Conservation (phyloP, 2,329 filamentous ascomycete genomes). For the Lachnellula willkommii region DNA sequence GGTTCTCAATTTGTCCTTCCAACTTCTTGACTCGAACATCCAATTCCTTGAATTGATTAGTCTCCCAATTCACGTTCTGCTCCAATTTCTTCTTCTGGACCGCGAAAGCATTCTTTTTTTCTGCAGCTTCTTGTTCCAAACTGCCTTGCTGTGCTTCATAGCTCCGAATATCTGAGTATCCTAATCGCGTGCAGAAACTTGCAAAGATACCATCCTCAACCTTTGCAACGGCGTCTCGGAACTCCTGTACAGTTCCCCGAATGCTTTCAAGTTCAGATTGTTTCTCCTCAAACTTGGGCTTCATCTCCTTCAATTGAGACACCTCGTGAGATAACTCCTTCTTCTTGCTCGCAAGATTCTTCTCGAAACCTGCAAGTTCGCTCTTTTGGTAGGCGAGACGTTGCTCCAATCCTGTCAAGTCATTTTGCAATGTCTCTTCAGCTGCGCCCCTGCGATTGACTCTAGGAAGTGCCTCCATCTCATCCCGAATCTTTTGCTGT, state of each 20-base stretch:
- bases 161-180: constrained; percentile 82
- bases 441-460: constrained; percentile 68
- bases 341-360: constrained; percentile 78
- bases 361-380: constrained; percentile 71
- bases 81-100: constrained; percentile 75
- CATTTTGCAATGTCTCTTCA: constrained; percentile 75
- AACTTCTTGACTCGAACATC: constrained; percentile 64
- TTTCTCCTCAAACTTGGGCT: constrained; percentile 74
- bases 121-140: constrained; percentile 80
- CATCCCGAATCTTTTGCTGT: constrained; percentile 68
- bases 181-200: constrained; percentile 78
- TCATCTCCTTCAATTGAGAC: constrained; percentile 66
- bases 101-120: constrained; percentile 82
- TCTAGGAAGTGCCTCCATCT: constrained; percentile 75
- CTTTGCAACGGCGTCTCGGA: constrained; percentile 62
- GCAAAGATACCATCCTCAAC: constrained; percentile 87
- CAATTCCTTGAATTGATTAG: constrained; percentile 49
- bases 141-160: constrained; percentile 93
- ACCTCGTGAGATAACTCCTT: constrained; percentile 72
- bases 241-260: constrained; percentile 48
- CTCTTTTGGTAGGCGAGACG: constrained; percentile 65
- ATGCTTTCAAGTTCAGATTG: constrained; percentile 60
- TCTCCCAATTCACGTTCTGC: constrained; percentile 54
- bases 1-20: constrained; percentile 59
- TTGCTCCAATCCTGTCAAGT: constrained; percentile 74